Base-by-base conservation (phyloP, 352 stramenopile genomes). In the Phytophthora melonis region DNA sequence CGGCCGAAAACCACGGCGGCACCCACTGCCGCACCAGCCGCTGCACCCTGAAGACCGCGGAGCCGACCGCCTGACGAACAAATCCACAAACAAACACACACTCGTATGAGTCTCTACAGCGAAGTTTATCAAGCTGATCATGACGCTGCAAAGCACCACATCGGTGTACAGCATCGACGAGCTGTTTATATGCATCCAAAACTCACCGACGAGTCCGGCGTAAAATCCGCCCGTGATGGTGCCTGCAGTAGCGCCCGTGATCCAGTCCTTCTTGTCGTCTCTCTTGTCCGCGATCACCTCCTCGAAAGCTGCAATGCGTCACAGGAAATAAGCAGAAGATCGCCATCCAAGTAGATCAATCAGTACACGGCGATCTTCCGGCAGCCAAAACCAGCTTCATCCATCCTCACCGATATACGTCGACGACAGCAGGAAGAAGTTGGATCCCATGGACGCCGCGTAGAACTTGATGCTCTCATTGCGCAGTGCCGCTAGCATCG, bases 381-480 rank as follows among this genome's bases (percentile, higher is more conserved):
- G 23, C 39, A 45, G 16, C 23, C 11, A 16, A 47, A 25, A 49
- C 19, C n/a, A 16, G 5, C 13, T 5, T 18, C 63, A 54, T 54
- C 47, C 8, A 16, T 36, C 19, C 74, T 59, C 45, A 94, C 88
- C 83, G 49, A 95, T 93, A 70, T 93, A 96, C n/a, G 90, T 94
- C n/a, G 88, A 88, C 3, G 86, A 91, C 6, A 94, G 60, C 49
- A 96, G 64, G 67, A 94, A 94, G 53, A 96, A 95, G 71, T 95
- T 96, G 70, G 88, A 86, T 7, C 87, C 88, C 84, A 96, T 93
- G 23, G 88, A 93, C 11, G 90, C 85, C 18, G 90, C 74, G 68
- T 94, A 96, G 59, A 96, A 96, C 65, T 80, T 82, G 58, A 93
- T 78, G 59, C 83, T 94, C 45, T 96, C 85, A 43, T 93, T 91